These are phyloP conservation scores for Apiospora pterosperma DNA, from an alignment of 2,329 filamentous ascomycete genomes.

Conservation along the genomic window DNA sequence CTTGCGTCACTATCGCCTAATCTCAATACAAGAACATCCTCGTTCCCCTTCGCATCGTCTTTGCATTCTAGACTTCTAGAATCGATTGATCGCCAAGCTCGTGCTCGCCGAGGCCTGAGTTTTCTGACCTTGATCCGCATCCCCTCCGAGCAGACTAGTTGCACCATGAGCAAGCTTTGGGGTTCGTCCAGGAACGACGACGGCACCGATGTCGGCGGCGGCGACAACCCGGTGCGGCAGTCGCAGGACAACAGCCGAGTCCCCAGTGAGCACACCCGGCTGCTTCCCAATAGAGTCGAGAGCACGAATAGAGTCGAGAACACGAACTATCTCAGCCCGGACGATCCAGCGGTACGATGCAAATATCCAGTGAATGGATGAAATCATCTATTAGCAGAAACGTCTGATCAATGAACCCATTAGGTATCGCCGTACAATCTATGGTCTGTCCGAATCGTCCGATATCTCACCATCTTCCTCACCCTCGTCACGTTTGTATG, in stretches of 20 bases:
- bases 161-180: constrained; percentile 27
- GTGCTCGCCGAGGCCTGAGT: too few species aligned
- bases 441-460: constrained; percentile 79
- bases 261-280: constrained; percentile 55
- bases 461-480: constrained; percentile 75
- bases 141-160: background rate
- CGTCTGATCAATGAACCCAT: background rate
- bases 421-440: constrained; percentile 74
- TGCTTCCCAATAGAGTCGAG: constrained; percentile 67
- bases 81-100: background rate
- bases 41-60: background rate
- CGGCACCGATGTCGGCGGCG: constrained; percentile 9
- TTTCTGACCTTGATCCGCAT: background rate
- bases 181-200: constrained; percentile 17
- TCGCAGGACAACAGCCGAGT: constrained; percentile 19
- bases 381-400: background rate
- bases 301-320: constrained; percentile 52
- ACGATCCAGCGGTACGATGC: constrained; percentile 71
- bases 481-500: constrained; percentile 76
- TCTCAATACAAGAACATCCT: background rate
- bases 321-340: constrained; percentile 64
- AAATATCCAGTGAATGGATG: background rate
- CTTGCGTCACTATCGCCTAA: constrained; percentile 1
- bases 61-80: background rate
- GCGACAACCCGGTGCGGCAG: constrained; percentile 12